phyloP scores from a whole-genome alignment of 208 protist species.

The Crithidia brevicula region DNA sequence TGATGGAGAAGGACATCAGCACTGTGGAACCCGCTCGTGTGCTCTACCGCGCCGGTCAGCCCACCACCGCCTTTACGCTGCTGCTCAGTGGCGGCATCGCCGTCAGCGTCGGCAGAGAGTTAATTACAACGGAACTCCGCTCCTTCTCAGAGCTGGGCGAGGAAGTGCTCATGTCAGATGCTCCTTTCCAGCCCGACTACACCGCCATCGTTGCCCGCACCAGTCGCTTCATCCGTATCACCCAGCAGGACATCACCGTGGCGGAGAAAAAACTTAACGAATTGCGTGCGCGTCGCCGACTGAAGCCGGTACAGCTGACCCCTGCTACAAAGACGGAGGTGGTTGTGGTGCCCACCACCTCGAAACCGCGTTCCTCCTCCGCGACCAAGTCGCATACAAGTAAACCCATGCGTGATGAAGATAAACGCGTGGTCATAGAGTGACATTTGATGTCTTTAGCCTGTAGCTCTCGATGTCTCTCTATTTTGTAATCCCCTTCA shows the following conservation, averaged over 20 bases:
- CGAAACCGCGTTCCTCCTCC: background rate
- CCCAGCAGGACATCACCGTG: slow-evolving; percentile 43
- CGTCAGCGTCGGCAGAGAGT: slow-evolving; percentile 36
- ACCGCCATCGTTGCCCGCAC: slow-evolving; percentile 59
- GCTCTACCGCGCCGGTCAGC: slow-evolving; percentile 51
- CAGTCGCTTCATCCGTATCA: slow-evolving; percentile 62
- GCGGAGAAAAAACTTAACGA: slow-evolving; percentile 39
- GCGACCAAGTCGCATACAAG: background rate
- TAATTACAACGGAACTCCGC: slow-evolving; percentile 55
- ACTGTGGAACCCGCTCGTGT: slow-evolving; percentile 21
- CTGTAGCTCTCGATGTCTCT: background rate
- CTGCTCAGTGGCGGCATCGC: slow-evolving; percentile 68
- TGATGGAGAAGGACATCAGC: slow-evolving; percentile 1
- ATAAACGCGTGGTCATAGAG: slow-evolving; percentile 27
- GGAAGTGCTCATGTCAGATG: slow-evolving; percentile 35
- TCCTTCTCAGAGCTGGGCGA: slow-evolving; percentile 72
- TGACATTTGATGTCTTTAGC: slow-evolving; percentile 3
- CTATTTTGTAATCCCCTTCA: background rate
- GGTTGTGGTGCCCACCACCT: slow-evolving; percentile 5
- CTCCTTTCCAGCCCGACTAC: slow-evolving; percentile 66
- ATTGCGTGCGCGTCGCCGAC: slow-evolving; percentile 12
- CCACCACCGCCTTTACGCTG: slow-evolving; percentile 55
- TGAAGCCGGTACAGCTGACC: slow-evolving; percentile 17
- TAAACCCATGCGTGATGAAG: slow-evolving; percentile 18
- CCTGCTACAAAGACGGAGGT: background rate